Conservation (phyloP, 1,139 yeast genomes). For the Groenewaldozyma sp. region DNA sequence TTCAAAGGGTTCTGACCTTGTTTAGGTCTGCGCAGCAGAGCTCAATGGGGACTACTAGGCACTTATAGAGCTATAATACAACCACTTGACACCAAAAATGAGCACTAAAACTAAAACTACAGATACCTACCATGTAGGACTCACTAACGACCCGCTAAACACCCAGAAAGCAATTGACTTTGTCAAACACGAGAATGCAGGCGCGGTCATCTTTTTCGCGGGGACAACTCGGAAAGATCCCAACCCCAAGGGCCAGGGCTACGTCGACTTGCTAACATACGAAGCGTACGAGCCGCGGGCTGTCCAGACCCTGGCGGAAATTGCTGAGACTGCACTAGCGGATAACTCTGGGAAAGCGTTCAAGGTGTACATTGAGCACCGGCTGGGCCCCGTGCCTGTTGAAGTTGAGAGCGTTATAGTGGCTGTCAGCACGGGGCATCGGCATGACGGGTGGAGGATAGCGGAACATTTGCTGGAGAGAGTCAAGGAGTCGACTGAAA, state of each 20-base stretch:
- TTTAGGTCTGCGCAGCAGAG: too few relatives aligned
- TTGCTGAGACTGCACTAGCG: conserved; percentile 29
- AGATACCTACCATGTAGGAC: too few relatives aligned
- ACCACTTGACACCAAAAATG: too few relatives aligned
- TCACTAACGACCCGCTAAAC: too few relatives aligned
- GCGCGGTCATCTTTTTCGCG: conserved; percentile 40
- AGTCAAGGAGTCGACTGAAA: too few relatives aligned
- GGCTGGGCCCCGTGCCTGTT: conserved; percentile 41
- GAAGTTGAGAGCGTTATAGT: conserved; percentile 38
- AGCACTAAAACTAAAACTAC: too few relatives aligned
- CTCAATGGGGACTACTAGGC: too few relatives aligned
- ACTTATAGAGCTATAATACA: too few relatives aligned
- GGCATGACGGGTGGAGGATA: too few relatives aligned
- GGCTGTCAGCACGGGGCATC: conserved; percentile 37
- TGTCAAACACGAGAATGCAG: conserved; percentile 32
- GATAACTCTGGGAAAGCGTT: conserved; percentile 21
- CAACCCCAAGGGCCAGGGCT: conserved; percentile 30
- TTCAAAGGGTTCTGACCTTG: too few relatives aligned
- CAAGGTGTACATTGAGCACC: conserved; percentile 34
- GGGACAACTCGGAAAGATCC: conserved; percentile 41
- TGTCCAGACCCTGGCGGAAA: conserved; percentile 26
- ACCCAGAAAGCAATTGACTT: too few relatives aligned
- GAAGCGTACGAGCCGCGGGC: conserved; percentile 39
- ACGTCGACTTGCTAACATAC: conserved; percentile 34
- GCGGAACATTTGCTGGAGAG: too few relatives aligned